A percentile compares a stretch with the other conserved stretches of the same genome.
Conservation (phyloP, 768 basidiomycete genomes). For the Psilocybe cyanescens region DNA sequence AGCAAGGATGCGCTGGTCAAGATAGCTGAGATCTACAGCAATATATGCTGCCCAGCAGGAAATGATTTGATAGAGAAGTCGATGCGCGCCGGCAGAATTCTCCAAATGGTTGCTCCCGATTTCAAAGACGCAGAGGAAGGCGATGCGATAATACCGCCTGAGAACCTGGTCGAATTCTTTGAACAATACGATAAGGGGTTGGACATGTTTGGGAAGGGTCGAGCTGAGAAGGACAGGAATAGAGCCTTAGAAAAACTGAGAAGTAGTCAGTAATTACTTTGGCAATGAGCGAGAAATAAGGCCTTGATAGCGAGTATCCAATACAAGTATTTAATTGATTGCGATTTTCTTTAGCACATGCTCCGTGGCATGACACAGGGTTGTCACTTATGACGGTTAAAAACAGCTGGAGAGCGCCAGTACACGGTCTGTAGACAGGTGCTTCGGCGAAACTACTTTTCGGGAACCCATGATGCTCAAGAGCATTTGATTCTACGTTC, state of each 20-base stretch:
- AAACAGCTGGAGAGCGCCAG: too few species aligned
- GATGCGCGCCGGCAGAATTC: conserved; percentile 20
- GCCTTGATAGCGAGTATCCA: too few species aligned
- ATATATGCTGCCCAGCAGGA: conserved; percentile 28
- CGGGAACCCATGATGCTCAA: too few species aligned
- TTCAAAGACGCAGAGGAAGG: conserved; percentile 31
- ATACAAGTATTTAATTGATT: conserved; percentile 19
- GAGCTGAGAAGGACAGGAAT: conserved; percentile 27
- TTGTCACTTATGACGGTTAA: too few species aligned
- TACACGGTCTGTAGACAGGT: too few species aligned
- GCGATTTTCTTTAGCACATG: conserved; percentile 31
- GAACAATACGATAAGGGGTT: conserved; percentile 23
- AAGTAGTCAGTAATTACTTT: too few species aligned
- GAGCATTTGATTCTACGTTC: too few species aligned
- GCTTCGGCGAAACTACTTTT: too few species aligned
- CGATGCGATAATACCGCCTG: conserved; percentile 18
- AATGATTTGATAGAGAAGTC: conserved; percentile 27
- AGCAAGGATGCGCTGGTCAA: conserved; percentile 22
- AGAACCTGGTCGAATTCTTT: conserved; percentile 23
- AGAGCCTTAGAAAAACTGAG: conserved; percentile 19
- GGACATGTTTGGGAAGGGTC: conserved; percentile 31
- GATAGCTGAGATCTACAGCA: conserved; percentile 32
- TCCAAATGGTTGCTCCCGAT: conserved; percentile 26
- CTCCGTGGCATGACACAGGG: too few species aligned
- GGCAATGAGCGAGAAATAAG: background rate